Evolutionary conservation across 108 stramenopile genomes (phyloP), one percentile per base, ranked within the genome.

Genomic region (Cylindrotheca fusiformis): DNA sequence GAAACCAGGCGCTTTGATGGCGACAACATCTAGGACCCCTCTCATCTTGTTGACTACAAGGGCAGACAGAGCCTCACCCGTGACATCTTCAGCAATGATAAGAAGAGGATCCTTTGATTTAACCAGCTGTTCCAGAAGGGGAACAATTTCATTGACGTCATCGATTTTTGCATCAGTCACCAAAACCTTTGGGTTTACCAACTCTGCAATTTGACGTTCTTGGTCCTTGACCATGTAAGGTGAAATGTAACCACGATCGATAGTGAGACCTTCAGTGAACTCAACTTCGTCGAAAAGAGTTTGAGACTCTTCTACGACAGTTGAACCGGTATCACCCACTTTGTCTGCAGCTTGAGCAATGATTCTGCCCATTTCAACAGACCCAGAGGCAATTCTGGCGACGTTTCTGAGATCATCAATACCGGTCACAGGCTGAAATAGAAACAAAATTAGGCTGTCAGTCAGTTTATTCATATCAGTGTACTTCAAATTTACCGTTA

Each of bases 41-140:
- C 97, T 78, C 94, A 98, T 95, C 69, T 98, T 98, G 95, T 98
- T 98, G 55, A 98, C 97, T 44, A 98, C 97, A 18, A 98, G 79
- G 22, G 96, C 96, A 41, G 91, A 93, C 21, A 98, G 81, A 33
- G 97, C 97, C 67, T 98, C 97, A 4, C 97, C 97, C 22, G 94
- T 86, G 32, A 98, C 95, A 80, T 98, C 97, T 69, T 98, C 97
- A 51, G 97, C 96, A 26, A 96, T 80, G 58, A 98, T 93, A 55
- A 97, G 86, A 49, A 98, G 74, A 10, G 95, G 95, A 63, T 96
- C 95, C 86, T 96, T 98, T 41, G 93, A 75, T 78, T 96, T 96
- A 65, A 96, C 96, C 57, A 98, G 77, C 64, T 87, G 87, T 85
- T 98, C 97, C 52, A 98, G 78, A 24, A 98, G 68, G 26, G 97